Evolutionary conservation across 768 basidiomycete species (phyloP).

Genomic region (Leucocoprinus birnbaumii): DNA sequence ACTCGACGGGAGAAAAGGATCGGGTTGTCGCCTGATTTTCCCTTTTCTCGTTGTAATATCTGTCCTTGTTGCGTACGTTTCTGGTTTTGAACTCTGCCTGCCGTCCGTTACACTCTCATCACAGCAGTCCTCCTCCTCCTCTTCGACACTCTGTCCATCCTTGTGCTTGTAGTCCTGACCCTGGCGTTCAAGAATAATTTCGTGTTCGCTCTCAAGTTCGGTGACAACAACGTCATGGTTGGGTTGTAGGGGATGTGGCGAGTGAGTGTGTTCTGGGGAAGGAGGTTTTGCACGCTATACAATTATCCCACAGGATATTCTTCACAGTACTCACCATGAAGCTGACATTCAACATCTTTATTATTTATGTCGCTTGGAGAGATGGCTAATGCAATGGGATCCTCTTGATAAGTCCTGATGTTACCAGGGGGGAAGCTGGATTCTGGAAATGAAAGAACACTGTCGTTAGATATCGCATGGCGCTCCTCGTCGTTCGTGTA

Average conservation of each 20-base stretch:
- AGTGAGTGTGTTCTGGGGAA: slow-evolving; percentile 19
- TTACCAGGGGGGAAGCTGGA: slow-evolving; percentile 98
- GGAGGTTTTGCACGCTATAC: slow-evolving; percentile 16
- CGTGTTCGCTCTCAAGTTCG: slow-evolving; percentile 66
- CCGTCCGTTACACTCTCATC: slow-evolving; percentile 38
- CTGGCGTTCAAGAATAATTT: too few species aligned
- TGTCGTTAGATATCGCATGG: slow-evolving; percentile 88
- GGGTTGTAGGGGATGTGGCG: slow-evolving; percentile 34
- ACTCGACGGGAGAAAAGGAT: too few species aligned
- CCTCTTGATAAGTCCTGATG: slow-evolving; percentile 96
- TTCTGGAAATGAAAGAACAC: slow-evolving; percentile 87
- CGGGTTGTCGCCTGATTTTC: too few species aligned
- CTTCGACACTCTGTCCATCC: slow-evolving; percentile 45
- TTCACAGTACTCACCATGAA: slow-evolving; percentile 20
- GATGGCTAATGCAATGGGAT: slow-evolving; percentile 38
- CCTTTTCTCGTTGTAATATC: slow-evolving; percentile 32
- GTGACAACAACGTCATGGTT: slow-evolving; percentile 28
- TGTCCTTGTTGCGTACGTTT: slow-evolving; percentile 13
- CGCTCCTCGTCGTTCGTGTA: slow-evolving; percentile 98
- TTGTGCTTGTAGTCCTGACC: slow-evolving; percentile 41
- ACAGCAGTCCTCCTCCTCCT: slow-evolving; percentile 48
- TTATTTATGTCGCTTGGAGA: slow-evolving; percentile 9
- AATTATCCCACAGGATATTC: slow-evolving; percentile 15
- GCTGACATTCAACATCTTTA: slow-evolving; percentile 13
- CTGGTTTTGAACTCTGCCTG: slow-evolving; percentile 29